Conservation (phyloP, 768 basidiomycete genomes). For the Termitomyces sp. region DNA sequence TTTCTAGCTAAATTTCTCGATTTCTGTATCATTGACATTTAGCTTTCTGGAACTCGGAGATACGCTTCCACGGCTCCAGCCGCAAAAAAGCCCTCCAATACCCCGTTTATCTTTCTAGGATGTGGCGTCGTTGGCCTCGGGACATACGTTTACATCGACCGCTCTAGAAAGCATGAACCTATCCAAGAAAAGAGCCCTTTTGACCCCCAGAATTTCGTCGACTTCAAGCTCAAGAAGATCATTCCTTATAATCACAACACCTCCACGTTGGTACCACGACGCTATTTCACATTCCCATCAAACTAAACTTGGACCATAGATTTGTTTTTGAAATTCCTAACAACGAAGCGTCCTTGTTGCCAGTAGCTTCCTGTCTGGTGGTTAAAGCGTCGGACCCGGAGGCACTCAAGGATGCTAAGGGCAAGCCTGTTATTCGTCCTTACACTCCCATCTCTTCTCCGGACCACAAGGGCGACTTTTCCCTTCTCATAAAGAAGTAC, state of each 20-base stretch:
- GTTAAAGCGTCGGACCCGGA: conserved; percentile 72
- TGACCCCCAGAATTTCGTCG: conserved; percentile 69
- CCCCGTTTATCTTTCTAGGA: conserved; percentile 45
- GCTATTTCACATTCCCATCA: background rate
- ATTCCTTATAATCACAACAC: conserved; percentile 95
- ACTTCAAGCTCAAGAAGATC: conserved; percentile 80
- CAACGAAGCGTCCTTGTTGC: conserved; percentile 72
- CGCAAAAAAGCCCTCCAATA: conserved; percentile 44
- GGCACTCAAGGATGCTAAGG: conserved; percentile 66
- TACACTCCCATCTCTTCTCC: conserved; percentile 91
- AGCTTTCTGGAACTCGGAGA: conserved; percentile 38
- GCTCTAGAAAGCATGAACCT: conserved; percentile 16
- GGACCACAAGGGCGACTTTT: conserved; percentile 70
- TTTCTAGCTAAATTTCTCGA: conserved; percentile 2
- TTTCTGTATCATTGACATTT: too few species aligned
- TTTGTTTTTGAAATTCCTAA: conserved; percentile 82
- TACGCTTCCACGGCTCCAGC: conserved; percentile 43
- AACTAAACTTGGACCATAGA: conserved; percentile 29
- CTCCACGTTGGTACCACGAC: conserved; percentile 46
- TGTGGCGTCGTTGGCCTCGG: conserved; percentile 42
- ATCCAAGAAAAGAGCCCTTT: conserved; percentile 65
- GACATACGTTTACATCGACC: conserved; percentile 50
- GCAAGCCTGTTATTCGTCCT: conserved; percentile 84
- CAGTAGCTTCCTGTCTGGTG: conserved; percentile 74
- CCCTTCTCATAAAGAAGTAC: conserved; percentile 82